These are phyloP conservation scores for Syzygium grande DNA, from an alignment of 345 rosid species.

Conservation along the genomic window DNA sequence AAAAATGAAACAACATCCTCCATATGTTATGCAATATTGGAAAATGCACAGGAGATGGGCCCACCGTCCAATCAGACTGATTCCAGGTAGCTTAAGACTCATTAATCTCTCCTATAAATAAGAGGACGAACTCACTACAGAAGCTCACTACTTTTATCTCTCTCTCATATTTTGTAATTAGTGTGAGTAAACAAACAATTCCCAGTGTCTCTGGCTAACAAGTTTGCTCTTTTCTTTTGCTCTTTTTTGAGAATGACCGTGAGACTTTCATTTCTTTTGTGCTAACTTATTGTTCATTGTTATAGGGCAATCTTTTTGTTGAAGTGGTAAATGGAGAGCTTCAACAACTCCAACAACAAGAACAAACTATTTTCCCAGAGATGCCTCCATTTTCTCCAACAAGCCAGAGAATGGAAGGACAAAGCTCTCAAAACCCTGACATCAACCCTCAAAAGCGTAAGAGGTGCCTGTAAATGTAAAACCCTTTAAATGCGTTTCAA, in stretches of 20 bases:
- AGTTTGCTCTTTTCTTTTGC: not conserved
- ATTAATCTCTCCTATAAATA: not conserved
- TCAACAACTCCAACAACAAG: not conserved
- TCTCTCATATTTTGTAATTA: not conserved
- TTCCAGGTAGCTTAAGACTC: not conserved
- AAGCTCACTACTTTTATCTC: not conserved
- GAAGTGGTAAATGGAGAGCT: not conserved
- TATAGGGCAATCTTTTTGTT: not conserved
- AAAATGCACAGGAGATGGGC: not conserved
- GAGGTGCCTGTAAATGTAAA: not conserved
- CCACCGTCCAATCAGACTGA: not conserved
- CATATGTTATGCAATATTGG: not conserved
- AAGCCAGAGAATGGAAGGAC: slow-evolving; percentile 12
- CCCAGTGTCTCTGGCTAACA: not conserved
- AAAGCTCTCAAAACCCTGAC: not conserved
- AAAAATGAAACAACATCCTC: not conserved
- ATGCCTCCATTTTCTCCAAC: not conserved
- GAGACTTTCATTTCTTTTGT: not conserved
- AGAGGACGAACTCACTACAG: not conserved
- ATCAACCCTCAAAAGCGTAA: not conserved
- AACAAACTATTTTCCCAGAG: not conserved
- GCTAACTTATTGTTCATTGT: not conserved
- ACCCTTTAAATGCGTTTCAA: not conserved
- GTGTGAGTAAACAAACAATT: not conserved
- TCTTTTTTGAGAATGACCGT: not conserved